These are phyloP conservation scores for Beauveria sp. DNA, from an alignment of 2,329 filamentous ascomycete genomes.

Conservation along the genomic window DNA sequence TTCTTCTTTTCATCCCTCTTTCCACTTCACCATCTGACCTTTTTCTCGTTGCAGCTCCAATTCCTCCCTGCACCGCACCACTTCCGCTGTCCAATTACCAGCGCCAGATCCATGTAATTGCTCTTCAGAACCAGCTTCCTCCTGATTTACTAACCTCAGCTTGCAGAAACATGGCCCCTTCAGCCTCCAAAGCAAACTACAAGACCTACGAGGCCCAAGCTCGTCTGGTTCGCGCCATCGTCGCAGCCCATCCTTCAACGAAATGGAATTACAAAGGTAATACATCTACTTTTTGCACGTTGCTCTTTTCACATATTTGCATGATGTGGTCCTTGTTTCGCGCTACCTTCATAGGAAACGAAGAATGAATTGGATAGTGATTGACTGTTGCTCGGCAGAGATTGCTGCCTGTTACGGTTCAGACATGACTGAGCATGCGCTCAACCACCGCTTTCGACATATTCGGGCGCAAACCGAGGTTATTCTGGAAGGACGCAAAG, in stretches of 20 bases:
- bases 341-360: no score
- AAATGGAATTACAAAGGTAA: slow-evolving; percentile 57
- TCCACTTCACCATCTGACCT: background rate
- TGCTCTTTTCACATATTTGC: background rate
- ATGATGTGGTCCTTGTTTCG: background rate
- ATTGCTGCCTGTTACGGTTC: slow-evolving; percentile 41
- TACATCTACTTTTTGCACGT: slow-evolving; percentile 18
- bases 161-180: slow-evolving; percentile 33
- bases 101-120: background rate
- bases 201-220: slow-evolving; percentile 52
- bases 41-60: background rate
- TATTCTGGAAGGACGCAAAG: slow-evolving; percentile 27
- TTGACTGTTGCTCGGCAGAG: slow-evolving; percentile 26
- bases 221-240: slow-evolving; percentile 52
- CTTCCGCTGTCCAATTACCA: background rate
- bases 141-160: background rate
- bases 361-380: background rate
- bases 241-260: slow-evolving; percentile 47
- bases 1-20: background rate
- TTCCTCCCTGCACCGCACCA: background rate
- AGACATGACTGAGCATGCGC: slow-evolving; percentile 38
- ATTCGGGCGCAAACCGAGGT: slow-evolving; percentile 35
- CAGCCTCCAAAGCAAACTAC: slow-evolving; percentile 44
- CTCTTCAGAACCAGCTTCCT: background rate
- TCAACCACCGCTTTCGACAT: slow-evolving; percentile 46